These are phyloP conservation scores for Arctostaphylos glauca DNA, from an alignment of 148 eudicot genomes.

Conservation along the genomic window DNA sequence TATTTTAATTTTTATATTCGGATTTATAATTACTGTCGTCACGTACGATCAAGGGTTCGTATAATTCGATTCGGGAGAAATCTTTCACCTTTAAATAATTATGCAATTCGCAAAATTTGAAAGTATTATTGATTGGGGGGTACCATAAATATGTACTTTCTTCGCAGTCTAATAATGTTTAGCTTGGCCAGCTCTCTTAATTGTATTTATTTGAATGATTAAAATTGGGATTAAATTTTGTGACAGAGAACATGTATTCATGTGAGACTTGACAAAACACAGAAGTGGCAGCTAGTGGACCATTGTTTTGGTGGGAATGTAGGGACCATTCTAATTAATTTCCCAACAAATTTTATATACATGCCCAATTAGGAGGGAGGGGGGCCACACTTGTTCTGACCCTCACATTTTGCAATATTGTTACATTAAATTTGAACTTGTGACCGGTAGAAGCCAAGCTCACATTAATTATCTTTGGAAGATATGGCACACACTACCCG, in stretches of 20 bases:
- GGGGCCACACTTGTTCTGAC: background rate
- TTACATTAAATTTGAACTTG: conserved; percentile 10
- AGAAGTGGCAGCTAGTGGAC: background rate
- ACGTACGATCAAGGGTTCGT: no score
- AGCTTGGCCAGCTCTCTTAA: background rate
- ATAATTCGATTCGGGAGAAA: background rate
- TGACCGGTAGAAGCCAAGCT: background rate
- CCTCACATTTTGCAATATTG: background rate
- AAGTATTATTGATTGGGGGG: background rate
- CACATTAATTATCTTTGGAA: background rate
- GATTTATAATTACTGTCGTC: no score
- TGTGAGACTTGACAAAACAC: background rate
- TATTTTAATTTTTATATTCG: background rate
- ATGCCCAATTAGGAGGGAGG: background rate
- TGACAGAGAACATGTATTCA: background rate
- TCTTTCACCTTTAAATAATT: background rate
- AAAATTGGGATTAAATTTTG: background rate
- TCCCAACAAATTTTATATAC: background rate
- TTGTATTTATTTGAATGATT: background rate
- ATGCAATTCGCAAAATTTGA: background rate
- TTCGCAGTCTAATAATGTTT: background rate
- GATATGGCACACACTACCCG: background rate
- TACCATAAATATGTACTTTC: no score
- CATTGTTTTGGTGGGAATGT: background rate
- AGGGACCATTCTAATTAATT: background rate